Base-by-base conservation (phyloP, 1,284 basidiomycete genomes). In the Bondarzewia mesenterica region DNA sequence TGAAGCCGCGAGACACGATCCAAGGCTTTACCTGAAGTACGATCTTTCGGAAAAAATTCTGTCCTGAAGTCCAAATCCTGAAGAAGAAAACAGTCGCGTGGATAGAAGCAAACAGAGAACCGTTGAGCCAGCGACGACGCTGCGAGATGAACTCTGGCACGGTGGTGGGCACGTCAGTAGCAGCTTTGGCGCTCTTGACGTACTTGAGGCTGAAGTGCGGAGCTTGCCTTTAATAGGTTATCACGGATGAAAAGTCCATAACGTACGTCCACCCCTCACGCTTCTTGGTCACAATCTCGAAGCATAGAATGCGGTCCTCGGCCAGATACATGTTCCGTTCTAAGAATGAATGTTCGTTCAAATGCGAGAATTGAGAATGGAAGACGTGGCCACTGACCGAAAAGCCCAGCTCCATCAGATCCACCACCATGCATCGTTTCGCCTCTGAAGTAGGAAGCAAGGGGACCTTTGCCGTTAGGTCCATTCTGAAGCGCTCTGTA, bases 251-350 rank as follows among this genome's bases (percentile, higher is more conserved):
- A 23, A 23, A 18, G n/a, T n/a, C n/a, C 50, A 18, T 51, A 38
- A 74, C 85, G 58, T 70, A 88, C 84, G 79, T 74, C 87, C 86
- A 89, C 40, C 79, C 83, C 62, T 89, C 85, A 22, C 70, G 70
- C 62, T 88, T 88, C 75, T 97, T 98, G 4, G 93, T 94, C 44
- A 97, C 91, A 45, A 99, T 90, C 68, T 98, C 95, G 67, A 96
- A 99, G 67, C 94, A 98, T 40, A 96, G 71, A 54, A 98, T 97
- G 60, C 95, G 89, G 71, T 97, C 93, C 62, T 89, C 89, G 20
- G 90, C 90, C 52, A 92, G 79, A 63, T 91, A 92, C 87, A 92
- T 93, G 71, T 93, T 93, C 32, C 88, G 76, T 63, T 92, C 80
- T 71, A 64, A 27, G 60, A 18, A 53, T 41, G n/a, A 38, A 46